Evolutionary conservation across 148 eudicot genomes (phyloP).

Genomic region (Cornus suecica): DNA sequence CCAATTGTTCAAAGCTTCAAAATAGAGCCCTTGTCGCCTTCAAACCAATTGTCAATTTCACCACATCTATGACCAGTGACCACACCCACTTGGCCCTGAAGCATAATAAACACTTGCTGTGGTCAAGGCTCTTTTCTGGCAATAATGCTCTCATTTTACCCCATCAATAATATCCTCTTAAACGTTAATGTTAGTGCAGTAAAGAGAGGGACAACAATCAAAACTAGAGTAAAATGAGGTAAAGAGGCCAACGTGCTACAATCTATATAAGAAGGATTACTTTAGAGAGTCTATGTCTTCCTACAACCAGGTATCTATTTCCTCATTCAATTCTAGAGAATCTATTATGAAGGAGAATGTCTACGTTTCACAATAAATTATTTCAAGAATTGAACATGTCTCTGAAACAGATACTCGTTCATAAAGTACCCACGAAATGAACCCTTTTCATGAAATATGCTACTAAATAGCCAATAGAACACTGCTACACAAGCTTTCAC

Average conservation of each 20-base stretch:
- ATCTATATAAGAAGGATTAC: not conserved
- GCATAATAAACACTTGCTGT: no score
- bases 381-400: not conserved
- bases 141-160: no score
- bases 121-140: no score
- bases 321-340: not conserved
- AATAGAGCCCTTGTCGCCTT: no score
- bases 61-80: no score
- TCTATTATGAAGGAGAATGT: not conserved
- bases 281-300: not conserved
- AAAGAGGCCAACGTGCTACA: not conserved
- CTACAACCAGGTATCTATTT: not conserved
- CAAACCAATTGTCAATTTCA: no score
- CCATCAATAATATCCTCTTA: no score
- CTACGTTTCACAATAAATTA: not conserved
- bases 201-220: no score
- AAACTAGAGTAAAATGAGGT: no score
- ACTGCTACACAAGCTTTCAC: not conserved
- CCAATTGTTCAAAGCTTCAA: no score
- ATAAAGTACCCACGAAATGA: not conserved
- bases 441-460: not conserved
- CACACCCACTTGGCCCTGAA: no score
- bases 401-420: not conserved
- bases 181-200: no score
- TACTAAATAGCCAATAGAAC: not conserved